Base-by-base conservation (phyloP, 1,139 yeast genomes). In the Suhomyces terraborum region DNA sequence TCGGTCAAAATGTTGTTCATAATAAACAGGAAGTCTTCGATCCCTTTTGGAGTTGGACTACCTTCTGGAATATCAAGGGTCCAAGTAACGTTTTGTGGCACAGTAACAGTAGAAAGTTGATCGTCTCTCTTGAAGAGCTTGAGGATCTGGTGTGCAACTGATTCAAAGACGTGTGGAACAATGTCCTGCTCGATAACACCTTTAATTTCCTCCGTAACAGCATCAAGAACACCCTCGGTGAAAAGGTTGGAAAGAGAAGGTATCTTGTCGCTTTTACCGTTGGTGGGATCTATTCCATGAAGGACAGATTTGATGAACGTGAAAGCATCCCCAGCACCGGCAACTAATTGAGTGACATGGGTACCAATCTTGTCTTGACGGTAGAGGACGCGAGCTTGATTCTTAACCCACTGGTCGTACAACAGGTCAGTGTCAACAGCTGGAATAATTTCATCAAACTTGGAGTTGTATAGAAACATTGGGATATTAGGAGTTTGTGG, bases 381-480 rank as follows among this genome's bases (percentile, higher is more conserved):
- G 32, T 56, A 58, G 8, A 51, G 28, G 13, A 55, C 51, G 4
- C 37, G 38, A 6, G 51, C 45, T 3, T 50, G 56, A 40, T 42
- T 43, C 1, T 32, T 45, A 36, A 59, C 54, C 47, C 52, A 55
- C 23, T 46, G 43, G 16, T 49, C 40, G 35, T 48, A 54, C 9
- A 42, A 48, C 16, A 45, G 28, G n/a, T 45, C 39, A 5, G 54
- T 30, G 13, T 44, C 51, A 4, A 16, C 34, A 16, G 47, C 48
- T 3, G 60, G 59, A 9, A 55, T 51, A 20, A 60, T 49, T 8
- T 49, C 48, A 46, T 67, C 73, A 3, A 54, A 38, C 18, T 46
- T 37, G 1, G 69, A 69, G 40, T 67, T 73, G 51, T 58, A 67
- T 6, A 66, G 52, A 37, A 66, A 66, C 4, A 68, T 37, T 1